phyloP scores from a whole-genome alignment of 495 filamentous ascomycete species.

The Clavariopsis aquatica region DNA sequence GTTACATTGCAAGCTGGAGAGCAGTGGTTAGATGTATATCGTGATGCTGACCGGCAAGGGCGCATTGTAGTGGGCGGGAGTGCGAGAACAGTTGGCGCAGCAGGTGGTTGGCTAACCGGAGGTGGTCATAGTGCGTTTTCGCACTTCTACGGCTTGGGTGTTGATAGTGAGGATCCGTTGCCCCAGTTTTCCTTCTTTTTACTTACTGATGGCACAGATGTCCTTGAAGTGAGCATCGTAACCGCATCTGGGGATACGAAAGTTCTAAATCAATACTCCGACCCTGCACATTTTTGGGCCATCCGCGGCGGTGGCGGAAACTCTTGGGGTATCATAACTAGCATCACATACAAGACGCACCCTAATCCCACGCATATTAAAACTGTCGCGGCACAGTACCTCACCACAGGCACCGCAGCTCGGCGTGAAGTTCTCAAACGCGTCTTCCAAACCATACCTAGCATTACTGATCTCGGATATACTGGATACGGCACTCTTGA shows the following conservation, averaged over 20 bases:
- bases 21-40: conserved; percentile 35
- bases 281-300: conserved; percentile 20
- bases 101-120: conserved; percentile 44
- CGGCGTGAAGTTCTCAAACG: neutral
- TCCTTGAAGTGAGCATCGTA: conserved; percentile 24
- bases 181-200: neutral
- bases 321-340: conserved; percentile 21
- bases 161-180: conserved; percentile 10
- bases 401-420: neutral
- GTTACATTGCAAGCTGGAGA: neutral
- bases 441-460: conserved; percentile 3
- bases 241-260: conserved; percentile 11
- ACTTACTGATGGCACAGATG: neutral
- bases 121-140: conserved; percentile 42
- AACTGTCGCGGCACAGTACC: conserved; percentile 13
- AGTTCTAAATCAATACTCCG: conserved; percentile 15
- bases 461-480: conserved; percentile 22
- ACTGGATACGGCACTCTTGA: conserved; percentile 20
- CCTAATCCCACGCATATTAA: conserved; percentile 17
- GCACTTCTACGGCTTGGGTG: conserved; percentile 19
- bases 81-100: conserved; percentile 43
- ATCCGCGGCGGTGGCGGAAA: conserved; percentile 25
- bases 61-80: conserved; percentile 40
- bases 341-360: conserved; percentile 26
- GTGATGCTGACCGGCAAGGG: conserved; percentile 25